Conservation (phyloP, 331 rosid genomes). For the Quercus tomentella region DNA sequence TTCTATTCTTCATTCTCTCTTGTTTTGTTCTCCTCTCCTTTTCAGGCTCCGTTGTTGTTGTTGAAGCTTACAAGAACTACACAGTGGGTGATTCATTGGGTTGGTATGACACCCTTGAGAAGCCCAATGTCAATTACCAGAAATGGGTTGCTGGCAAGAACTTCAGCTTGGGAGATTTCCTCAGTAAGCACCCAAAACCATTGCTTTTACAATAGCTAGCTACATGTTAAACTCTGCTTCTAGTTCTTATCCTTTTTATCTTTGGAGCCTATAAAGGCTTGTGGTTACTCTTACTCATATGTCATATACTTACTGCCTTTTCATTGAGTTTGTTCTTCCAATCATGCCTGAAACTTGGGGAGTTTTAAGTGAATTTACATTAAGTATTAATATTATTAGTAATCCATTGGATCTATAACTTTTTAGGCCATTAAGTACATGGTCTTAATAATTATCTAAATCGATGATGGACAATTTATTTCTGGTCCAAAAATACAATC, state of each 20-base stretch:
- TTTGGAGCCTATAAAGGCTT: neutral
- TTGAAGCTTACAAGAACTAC: slow-evolving; percentile 65
- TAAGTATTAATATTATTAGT: neutral
- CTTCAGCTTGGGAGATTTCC: slow-evolving; percentile 86
- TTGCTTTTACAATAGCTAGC: neutral
- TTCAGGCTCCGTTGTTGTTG: slow-evolving; percentile 28
- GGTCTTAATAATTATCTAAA: neutral
- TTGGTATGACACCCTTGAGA: slow-evolving; percentile 61
- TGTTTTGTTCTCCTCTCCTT: slow-evolving; percentile 13
- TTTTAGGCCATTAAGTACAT: neutral
- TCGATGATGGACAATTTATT: neutral
- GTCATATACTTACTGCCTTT: neutral
- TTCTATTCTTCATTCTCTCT: slow-evolving; percentile 13
- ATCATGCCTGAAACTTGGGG: neutral
- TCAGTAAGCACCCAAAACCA: slow-evolving; percentile 43
- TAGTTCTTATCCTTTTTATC: neutral
- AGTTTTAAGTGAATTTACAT: neutral
- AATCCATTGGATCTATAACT: neutral
- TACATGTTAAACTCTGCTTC: slow-evolving; percentile 1
- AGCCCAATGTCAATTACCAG: slow-evolving; percentile 62
- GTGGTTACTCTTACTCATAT: too few species aligned
- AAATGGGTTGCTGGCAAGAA: slow-evolving; percentile 58
- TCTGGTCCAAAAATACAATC: neutral
- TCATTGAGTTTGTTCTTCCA: neutral
- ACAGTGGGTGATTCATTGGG: slow-evolving; percentile 93